A percentile compares a stretch with the other conserved stretches of the same genome.
Conservation (phyloP, 768 basidiomycete species). For the Hericium erinaceus region DNA sequence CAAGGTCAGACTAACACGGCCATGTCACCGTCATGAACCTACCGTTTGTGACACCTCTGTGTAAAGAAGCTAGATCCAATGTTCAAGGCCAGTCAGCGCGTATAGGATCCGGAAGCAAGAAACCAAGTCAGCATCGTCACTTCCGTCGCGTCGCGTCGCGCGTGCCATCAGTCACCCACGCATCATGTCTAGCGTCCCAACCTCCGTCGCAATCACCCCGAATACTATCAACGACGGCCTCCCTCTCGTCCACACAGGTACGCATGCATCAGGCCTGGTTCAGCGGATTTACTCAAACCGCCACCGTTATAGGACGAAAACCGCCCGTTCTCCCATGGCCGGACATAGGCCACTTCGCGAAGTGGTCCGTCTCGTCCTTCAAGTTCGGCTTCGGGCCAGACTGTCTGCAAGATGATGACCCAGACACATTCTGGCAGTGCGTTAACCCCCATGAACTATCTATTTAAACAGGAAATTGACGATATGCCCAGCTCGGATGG, state of each 20-base stretch:
- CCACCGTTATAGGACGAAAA: slow-evolving; percentile 21
- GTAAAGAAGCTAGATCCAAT: too few species aligned
- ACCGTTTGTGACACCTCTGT: too few species aligned
- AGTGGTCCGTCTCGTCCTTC: slow-evolving; percentile 93
- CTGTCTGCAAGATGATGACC: slow-evolving; percentile 80
- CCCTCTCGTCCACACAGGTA: slow-evolving; percentile 31
- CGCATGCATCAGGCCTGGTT: not conserved
- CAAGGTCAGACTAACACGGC: too few species aligned
- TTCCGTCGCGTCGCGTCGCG: too few species aligned
- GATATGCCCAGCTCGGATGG: slow-evolving; percentile 64
- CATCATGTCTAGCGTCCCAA: not conserved
- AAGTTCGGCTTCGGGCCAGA: slow-evolving; percentile 97
- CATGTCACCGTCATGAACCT: too few species aligned
- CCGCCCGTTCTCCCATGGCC: slow-evolving; percentile 60
- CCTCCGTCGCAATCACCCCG: not conserved
- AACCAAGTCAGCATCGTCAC: too few species aligned
- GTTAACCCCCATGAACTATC: slow-evolving; percentile 26
- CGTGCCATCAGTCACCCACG: not conserved
- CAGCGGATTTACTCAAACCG: not conserved
- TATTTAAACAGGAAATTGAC: too few species aligned
- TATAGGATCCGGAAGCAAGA: too few species aligned
- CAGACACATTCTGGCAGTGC: slow-evolving; percentile 97
- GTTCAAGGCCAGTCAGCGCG: too few species aligned
- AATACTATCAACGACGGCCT: slow-evolving; percentile 22
- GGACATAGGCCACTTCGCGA: slow-evolving; percentile 80